Conservation (phyloP, 148 eudicot species). For the Rhododendron kiyosumense region DNA sequence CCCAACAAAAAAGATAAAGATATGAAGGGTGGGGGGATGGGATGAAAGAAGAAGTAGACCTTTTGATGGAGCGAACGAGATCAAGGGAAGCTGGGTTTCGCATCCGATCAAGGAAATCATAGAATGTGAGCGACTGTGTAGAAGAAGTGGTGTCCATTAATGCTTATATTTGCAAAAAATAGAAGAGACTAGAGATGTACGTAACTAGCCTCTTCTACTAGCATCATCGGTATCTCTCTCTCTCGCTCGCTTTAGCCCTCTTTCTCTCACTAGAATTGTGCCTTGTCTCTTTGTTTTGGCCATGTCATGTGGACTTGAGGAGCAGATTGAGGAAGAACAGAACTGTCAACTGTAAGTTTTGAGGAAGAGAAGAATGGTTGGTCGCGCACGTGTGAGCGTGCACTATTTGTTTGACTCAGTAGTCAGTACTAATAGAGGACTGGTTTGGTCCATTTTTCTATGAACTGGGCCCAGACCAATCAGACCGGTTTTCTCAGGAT, state of each 20-base stretch:
- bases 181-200: background rate
- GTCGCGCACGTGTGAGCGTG: background rate
- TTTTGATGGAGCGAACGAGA: constrained; percentile 25
- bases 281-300: background rate
- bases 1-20: background rate
- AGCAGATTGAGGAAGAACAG: background rate
- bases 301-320: background rate
- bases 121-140: constrained; percentile 14
- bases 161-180: background rate
- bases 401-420: background rate
- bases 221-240: background rate
- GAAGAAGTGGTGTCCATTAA: constrained; percentile 7
- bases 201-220: too few species aligned
- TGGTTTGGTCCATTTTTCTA: background rate
- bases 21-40: background rate
- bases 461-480: too few species aligned
- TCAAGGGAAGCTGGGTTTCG: constrained; percentile 21
- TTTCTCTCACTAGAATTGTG: constrained; percentile 2
- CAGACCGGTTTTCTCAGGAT: background rate
- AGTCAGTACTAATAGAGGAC: background rate
- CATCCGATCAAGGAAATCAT: constrained; percentile 25
- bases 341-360: background rate
- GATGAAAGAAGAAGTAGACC: constrained; percentile 1
- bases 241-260: background rate
- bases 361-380: constrained; percentile 6